phyloP scores from a whole-genome alignment of 2,329 filamentous ascomycete species.

The Dactylella cylindrospora region DNA sequence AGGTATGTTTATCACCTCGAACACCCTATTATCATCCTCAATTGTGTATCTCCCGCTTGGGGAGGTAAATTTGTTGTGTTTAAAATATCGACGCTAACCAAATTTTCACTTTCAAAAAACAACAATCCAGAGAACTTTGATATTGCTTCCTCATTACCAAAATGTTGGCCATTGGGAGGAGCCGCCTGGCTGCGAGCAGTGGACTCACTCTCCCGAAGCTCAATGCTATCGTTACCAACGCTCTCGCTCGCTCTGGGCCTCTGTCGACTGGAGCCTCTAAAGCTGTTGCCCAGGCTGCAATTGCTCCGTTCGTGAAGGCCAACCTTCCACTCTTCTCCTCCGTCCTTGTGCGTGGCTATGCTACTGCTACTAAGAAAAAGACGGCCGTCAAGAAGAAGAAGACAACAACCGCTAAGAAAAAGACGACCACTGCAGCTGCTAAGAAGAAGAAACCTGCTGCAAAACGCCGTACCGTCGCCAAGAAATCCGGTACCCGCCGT shows the following conservation, averaged over 20 bases:
- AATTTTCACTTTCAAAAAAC: no score
- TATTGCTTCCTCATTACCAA: not conserved
- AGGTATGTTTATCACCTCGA: no score
- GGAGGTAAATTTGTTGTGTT: no score
- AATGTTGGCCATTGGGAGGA: conserved; percentile 42
- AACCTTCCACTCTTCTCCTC: conserved; percentile 30
- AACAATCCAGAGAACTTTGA: no score
- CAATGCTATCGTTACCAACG: conserved; percentile 28
- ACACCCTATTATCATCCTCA: no score
- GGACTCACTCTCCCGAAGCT: conserved; percentile 35
- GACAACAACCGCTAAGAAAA: conserved; percentile 5
- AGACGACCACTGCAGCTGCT: conserved; percentile 19
- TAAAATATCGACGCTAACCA: no score
- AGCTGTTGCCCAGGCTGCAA: conserved; percentile 23
- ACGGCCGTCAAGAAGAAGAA: conserved; percentile 13
- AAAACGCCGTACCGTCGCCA: conserved; percentile 24
- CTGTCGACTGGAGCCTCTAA: conserved; percentile 30
- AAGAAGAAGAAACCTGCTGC: conserved; percentile 21
- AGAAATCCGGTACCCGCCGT: conserved; percentile 35
- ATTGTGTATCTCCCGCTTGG: no score
- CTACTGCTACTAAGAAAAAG: conserved; percentile 34
- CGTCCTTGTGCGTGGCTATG: conserved; percentile 34
- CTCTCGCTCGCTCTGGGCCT: conserved; percentile 35
- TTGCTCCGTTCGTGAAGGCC: conserved; percentile 42
- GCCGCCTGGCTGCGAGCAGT: conserved; percentile 31